Evolutionary conservation across 345 rosid genomes (phyloP), one percentile per base, ranked within the genome.

Genomic region (Boechera divaricarpa): DNA sequence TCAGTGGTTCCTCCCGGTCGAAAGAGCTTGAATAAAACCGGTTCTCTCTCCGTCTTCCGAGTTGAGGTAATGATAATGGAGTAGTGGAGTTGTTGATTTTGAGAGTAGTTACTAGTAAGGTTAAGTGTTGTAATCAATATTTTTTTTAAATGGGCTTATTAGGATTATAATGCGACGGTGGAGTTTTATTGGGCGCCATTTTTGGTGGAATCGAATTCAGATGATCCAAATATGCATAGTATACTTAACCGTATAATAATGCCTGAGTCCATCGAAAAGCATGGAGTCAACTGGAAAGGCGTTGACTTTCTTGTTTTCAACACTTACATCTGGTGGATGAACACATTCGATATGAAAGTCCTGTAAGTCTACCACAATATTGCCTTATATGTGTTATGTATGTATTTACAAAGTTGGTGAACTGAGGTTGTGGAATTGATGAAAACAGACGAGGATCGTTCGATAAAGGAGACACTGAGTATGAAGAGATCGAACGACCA

Each of bases 281-380:
- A 95, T 58, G 99, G 96, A 7, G 83, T 72, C 24, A 81, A 90
- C 75, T 95, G 99, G 99, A 86, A 85, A 67, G 75, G 80, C 9
- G 98, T 88, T 49, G 98, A 95, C 82, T 92, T 78, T 80, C 87
- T 95, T 73, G 77, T 95, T 18, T 95, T 95, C 80, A 95, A 95
- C 78, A 88, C 98, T 8, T 95, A 95, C 82, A 92, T 92, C 1
- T 95, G 99, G 99, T 95, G 99, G 99, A 91, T 95, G 96, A 95
- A 91, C 87, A 88, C 97, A 31, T 82, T 84, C 77, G 7, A 45
- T 18, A 91, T 91, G 89, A 95, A 92, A 91, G 83, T 92, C 55
- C 60, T 91, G 97, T 91, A 79, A 86, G 95, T 85, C 11, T 52
- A 26, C 32, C 10, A 56, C 51, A n/a, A 7, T n/a, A 6, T 48